Conservation (phyloP, 169 alveolate genomes). For the Plasmodium reichenowi region DNA sequence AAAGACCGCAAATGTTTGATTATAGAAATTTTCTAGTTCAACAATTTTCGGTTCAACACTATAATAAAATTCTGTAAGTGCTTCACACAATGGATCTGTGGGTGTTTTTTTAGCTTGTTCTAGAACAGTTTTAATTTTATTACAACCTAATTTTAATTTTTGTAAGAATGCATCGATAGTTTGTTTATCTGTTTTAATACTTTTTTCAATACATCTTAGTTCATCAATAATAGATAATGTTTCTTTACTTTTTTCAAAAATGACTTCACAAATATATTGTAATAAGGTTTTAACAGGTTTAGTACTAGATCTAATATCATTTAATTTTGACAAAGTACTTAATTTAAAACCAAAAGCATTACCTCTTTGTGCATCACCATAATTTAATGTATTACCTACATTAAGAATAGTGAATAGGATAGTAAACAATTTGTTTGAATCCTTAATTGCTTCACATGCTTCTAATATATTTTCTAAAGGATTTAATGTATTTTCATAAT, state of each 20-base stretch:
- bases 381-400: constrained; percentile 90
- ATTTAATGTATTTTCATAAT: constrained; percentile 84
- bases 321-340: constrained; percentile 88
- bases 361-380: constrained; percentile 92
- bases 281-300: constrained; percentile 90
- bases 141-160: constrained; percentile 81
- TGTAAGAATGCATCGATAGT: constrained; percentile 79
- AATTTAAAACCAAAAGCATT: constrained; percentile 92
- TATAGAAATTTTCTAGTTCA: constrained; percentile 45
- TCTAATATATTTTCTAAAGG: constrained; percentile 87
- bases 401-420: constrained; percentile 88
- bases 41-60: constrained; percentile 77
- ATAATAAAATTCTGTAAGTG: constrained; percentile 76
- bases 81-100: constrained; percentile 80
- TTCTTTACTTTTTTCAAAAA: constrained; percentile 78
- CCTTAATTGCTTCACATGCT: constrained; percentile 87
- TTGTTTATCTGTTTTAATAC: constrained; percentile 81
- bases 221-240: constrained; percentile 79
- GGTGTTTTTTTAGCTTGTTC: constrained; percentile 78
- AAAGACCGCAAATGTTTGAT: constrained; percentile 83
- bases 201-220: constrained; percentile 79
- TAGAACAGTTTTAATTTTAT: constrained; percentile 79
- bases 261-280: constrained; percentile 87
- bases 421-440: constrained; percentile 82
- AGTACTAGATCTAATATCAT: constrained; percentile 90